phyloP scores from a whole-genome alignment of 202 grass and related monocot species.

The Digitaria exilis region DNA sequence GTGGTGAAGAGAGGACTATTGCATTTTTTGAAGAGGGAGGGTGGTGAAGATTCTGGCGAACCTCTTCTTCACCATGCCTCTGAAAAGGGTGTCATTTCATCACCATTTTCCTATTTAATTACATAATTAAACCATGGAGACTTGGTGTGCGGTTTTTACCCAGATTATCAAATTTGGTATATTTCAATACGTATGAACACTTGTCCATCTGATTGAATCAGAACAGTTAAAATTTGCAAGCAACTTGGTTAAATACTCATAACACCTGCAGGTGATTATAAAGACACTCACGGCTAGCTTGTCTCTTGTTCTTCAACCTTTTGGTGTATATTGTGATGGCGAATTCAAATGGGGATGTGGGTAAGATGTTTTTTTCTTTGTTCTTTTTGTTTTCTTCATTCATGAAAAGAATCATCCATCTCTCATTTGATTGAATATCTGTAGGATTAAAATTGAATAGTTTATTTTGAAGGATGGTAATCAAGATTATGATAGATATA shows the following conservation, averaged over 20 bases:
- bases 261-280: slow-evolving; percentile 70
- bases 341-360: slow-evolving; percentile 78
- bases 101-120: slow-evolving; percentile 89
- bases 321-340: slow-evolving; percentile 76
- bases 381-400: background rate
- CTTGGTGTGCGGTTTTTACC: slow-evolving; percentile 71
- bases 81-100: slow-evolving; percentile 73
- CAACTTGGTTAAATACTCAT: slow-evolving; percentile 7
- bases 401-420: background rate
- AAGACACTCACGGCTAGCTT: slow-evolving; percentile 74
- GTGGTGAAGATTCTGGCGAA: slow-evolving; percentile 50
- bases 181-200: slow-evolving; percentile 84
- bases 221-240: background rate
- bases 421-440: slow-evolving; percentile 2
- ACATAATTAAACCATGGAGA: slow-evolving; percentile 85
- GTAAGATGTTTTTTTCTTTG: slow-evolving; percentile 36
- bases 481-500: background rate
- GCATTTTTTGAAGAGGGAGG: slow-evolving; percentile 84
- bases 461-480: too few relatives aligned
- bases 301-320: slow-evolving; percentile 79
- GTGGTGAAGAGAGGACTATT: slow-evolving; percentile 84
- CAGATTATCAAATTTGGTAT: slow-evolving; percentile 89
- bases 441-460: background rate
- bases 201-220: slow-evolving; percentile 20
- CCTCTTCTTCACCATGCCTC: slow-evolving; percentile 58